Evolutionary conservation across 179 eudicot species (phyloP), one percentile per base, ranked within the genome.

Genomic region (Sideroxylon spinosum): DNA sequence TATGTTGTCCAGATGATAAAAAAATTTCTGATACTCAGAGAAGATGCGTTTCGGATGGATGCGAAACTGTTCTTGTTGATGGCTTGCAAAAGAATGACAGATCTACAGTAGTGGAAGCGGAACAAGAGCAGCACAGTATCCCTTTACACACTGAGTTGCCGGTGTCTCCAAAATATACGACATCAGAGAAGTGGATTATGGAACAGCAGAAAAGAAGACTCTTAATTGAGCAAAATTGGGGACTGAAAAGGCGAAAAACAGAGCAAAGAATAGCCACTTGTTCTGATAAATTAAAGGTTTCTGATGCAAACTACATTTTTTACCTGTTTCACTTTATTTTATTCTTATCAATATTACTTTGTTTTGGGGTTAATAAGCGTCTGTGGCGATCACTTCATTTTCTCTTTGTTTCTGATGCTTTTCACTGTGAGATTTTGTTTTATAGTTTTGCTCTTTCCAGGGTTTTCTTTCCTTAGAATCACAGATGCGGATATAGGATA

Each of bases 121-220:
- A 86, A 50, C 86, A 75, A 77, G 92, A 85, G 76, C 94, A 89
- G 71, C 90, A 86, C 73, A 85, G 82, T 76, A 73, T 26, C 73
- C 80, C 88, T 10, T 55, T 70, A 20, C 77, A 84, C 62, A 83
- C 83, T 70, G 86, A 82, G 70, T 73, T 81, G 79, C 79, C 82
- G 52, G 84, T 90, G 64, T 83, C 92, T 65, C 88, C 97, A 32
- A 94, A 87, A 71, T 87, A 87, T 78, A 91, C 97, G 52, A 89
- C 92, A 23, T 82, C 91, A 44, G 99, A 94, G 78, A 91, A 88
- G 88, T 94, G 97, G 99, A 90, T 96, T 72, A 81, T 88, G 85
- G 89, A 87, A 78, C 92, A 87, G 60, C 93, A 89, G 81, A 91
- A 90, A 82, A 90, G 87, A 81, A 92, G 86, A 82, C 82, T 84